Base-by-base conservation (phyloP, 2,329 filamentous ascomycete species). In the Ciborinia camelliae region DNA sequence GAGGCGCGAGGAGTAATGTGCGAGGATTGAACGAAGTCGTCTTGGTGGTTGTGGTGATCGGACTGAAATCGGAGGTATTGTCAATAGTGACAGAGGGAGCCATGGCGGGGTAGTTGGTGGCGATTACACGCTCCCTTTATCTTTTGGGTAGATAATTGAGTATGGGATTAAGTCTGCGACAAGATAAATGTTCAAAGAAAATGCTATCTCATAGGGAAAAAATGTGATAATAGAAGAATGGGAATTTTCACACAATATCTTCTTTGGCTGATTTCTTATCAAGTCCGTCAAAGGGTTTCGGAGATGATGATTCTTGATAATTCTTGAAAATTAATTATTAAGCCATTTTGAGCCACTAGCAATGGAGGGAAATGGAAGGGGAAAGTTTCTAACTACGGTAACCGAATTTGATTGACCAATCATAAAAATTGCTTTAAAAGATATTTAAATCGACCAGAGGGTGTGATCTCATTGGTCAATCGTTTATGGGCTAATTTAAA, bases 1-100 rank as follows among this genome's bases (percentile, higher is more conserved):
- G 93, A 62, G 95, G 94, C 39, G 94, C 92, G 67, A 98, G 88
- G 48, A 97, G 87, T 68, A 97, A 88, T 39, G 89, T 94, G 77
- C 88, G 86, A 67, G 61, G n/a, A 30, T 62, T 68, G 64, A 53
- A 66, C 20, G 68, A 66, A 45, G 68, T 60, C 23, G 58, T 65
- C 65, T 72, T 71, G 15, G 68, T 67, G 39, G 68, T 47, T 43
- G 67, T 39, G 26, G 59, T 28, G 14, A 65, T 61, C 64, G 70
- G 65, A 62, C 64, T 70, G 72, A 74, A 74, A 67, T 75, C 73
- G 66, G 71, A 71, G 64, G 66, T 63, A 60, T 72, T 73, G 62
- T 75, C 72, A 30, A 75, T 68, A 26, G 67, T 71, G 65, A 75
- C 62, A 28, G 72, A 71, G 65, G 73, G 73, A n/a, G 71, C 66